Conservation (phyloP, 495 filamentous ascomycete species). For the Penicillium cataractarum region DNA sequence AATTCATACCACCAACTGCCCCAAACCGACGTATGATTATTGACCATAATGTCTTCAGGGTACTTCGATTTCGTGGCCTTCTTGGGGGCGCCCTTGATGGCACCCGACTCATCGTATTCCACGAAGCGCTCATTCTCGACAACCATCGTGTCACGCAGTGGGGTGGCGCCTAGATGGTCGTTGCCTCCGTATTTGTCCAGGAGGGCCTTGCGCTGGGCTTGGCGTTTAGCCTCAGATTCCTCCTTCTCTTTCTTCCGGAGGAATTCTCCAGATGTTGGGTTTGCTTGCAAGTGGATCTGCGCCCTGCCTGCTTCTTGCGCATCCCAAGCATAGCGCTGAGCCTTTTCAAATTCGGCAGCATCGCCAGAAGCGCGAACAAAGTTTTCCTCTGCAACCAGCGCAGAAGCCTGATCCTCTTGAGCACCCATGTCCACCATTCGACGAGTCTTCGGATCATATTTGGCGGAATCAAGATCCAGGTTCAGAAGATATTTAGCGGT, state of each 20-base stretch:
- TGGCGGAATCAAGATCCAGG: slow-evolving; percentile 92
- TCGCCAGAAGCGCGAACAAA: slow-evolving; percentile 90
- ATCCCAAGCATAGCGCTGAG: slow-evolving; percentile 93
- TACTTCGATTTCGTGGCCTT: slow-evolving; percentile 83
- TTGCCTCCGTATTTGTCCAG: slow-evolving; percentile 84
- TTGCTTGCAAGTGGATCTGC: slow-evolving; percentile 89
- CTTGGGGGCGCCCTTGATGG: slow-evolving; percentile 86
- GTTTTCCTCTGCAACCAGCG: slow-evolving; percentile 90
- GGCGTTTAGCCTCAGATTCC: slow-evolving; percentile 68
- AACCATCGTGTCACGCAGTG: slow-evolving; percentile 67
- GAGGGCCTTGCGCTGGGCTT: slow-evolving; percentile 69
- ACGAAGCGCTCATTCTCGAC: slow-evolving; percentile 85
- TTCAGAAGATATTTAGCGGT: slow-evolving; percentile 98
- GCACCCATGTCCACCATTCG: slow-evolving; percentile 91
- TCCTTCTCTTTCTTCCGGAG: slow-evolving; percentile 75
- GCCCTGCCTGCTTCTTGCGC: slow-evolving; percentile 78
- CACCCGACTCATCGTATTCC: slow-evolving; percentile 89
- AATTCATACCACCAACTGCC: slow-evolving; percentile 97
- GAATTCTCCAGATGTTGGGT: slow-evolving; percentile 90
- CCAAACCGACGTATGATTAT: slow-evolving; percentile 94
- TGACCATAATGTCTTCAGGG: slow-evolving; percentile 79
- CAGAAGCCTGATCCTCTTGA: slow-evolving; percentile 78
- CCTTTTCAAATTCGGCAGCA: slow-evolving; percentile 90
- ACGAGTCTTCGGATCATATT: slow-evolving; percentile 97
- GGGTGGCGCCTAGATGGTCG: slow-evolving; percentile 63